A percentile compares a stretch with the other conserved stretches of the same genome.
Evolutionary conservation across 352 stramenopile genomes (phyloP).

Genomic region (Blastocystis sp.): DNA sequence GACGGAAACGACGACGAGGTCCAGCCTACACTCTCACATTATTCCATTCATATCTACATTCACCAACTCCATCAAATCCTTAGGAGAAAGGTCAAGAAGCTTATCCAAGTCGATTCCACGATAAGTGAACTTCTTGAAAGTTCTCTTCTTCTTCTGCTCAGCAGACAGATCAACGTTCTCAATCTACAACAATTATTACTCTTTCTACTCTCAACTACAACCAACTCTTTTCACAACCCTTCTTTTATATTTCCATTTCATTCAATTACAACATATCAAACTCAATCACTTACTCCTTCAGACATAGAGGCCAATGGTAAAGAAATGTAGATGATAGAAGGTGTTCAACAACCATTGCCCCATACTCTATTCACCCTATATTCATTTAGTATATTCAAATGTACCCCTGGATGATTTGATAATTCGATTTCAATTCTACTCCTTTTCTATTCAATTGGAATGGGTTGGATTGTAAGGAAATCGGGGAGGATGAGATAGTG

Average conservation of each 20-base stretch:
- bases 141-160: conserved; percentile 79
- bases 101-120: conserved; percentile 96
- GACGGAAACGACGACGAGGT: conserved; percentile 89
- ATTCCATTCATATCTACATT: not conserved
- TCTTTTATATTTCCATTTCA: no score
- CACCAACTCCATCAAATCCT: conserved; percentile 97
- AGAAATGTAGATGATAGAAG: not conserved
- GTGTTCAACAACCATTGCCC: not conserved
- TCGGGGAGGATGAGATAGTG: no score
- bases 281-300: not conserved
- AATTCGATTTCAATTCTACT: not conserved
- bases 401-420: not conserved
- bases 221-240: not conserved
- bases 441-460: not conserved
- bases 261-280: not conserved
- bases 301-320: conserved; percentile 14
- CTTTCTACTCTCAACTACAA: not conserved
- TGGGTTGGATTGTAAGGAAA: no score
- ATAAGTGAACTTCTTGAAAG: conserved; percentile 99
- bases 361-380: not conserved
- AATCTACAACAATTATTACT: not conserved
- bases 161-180: conserved; percentile 13
- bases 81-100: conserved; percentile 89
- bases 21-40: conserved; percentile 63
- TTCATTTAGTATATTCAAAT: not conserved